Percentiles rank a stretch among this genome's conserved stretches.
Conservation (phyloP, 2,329 filamentous ascomycete genomes). For the Periconia macrospinosa region DNA sequence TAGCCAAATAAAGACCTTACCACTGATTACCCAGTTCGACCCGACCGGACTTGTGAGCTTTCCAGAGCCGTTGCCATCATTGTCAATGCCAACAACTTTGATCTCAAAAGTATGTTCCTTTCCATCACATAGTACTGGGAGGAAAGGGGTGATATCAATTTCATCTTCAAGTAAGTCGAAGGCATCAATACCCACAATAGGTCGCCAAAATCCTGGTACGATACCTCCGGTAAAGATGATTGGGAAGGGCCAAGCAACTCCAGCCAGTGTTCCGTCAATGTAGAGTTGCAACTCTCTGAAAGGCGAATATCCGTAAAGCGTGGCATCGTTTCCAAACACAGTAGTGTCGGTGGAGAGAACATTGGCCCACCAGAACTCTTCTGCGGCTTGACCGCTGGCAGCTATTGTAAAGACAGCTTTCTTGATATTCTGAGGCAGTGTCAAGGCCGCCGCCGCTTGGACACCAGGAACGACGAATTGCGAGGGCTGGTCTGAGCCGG, state of each 20-base stretch:
- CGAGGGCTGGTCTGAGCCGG: conserved; percentile 58
- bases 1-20: conserved; percentile 80
- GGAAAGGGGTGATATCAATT: conserved; percentile 78
- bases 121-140: conserved; percentile 70
- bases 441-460: conserved; percentile 61
- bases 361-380: conserved; percentile 88
- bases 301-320: conserved; percentile 68
- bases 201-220: conserved; percentile 74
- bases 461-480: conserved; percentile 68
- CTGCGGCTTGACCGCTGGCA: conserved; percentile 72
- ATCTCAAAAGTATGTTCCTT: conserved; percentile 68
- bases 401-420: conserved; percentile 76
- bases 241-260: conserved; percentile 79
- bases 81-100: conserved; percentile 65
- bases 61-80: conserved; percentile 54
- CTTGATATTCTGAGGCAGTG: conserved; percentile 67
- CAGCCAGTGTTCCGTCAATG: conserved; percentile 73
- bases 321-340: conserved; percentile 61
- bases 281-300: conserved; percentile 78
- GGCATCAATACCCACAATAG: conserved; percentile 75
- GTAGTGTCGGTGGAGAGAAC: conserved; percentile 64
- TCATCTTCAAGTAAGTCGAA: conserved; percentile 80
- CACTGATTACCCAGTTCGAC: conserved; percentile 74
- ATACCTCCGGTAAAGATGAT: conserved; percentile 82
- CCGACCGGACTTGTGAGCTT: conserved; percentile 59